Evolutionary conservation across 306 rosid species (phyloP).

Genomic region (Inga oerstediana): DNA sequence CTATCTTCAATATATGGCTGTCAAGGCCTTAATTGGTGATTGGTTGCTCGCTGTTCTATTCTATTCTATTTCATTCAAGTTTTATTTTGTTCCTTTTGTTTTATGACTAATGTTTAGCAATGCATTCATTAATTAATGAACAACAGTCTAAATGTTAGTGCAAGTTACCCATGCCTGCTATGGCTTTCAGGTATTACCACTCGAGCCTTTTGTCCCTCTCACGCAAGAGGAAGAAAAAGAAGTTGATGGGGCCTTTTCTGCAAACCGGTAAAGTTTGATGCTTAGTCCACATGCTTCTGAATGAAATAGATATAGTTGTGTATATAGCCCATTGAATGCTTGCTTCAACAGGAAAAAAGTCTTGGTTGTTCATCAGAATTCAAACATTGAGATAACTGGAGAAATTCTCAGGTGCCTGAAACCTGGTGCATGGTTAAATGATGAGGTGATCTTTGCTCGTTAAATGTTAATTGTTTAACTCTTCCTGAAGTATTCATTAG

Average conservation of each 20-base stretch:
- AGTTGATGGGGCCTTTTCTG: slow-evolving; percentile 56
- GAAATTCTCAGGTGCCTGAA: slow-evolving; percentile 74
- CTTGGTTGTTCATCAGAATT: slow-evolving; percentile 73
- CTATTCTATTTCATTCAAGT: background rate
- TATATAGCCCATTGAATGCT: slow-evolving; percentile 30
- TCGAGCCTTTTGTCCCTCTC: slow-evolving; percentile 70
- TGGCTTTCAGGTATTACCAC: slow-evolving; percentile 59
- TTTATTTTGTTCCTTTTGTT: background rate
- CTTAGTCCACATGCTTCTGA: slow-evolving; percentile 17
- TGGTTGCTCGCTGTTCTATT: background rate
- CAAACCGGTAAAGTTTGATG: slow-evolving; percentile 57
- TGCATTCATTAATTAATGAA: slow-evolving; percentile 19
- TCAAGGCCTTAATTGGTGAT: slow-evolving; percentile 4
- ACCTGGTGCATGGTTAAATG: slow-evolving; percentile 86
- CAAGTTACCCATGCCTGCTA: slow-evolving; percentile 5
- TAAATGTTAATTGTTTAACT: background rate
- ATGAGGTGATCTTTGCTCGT: slow-evolving; percentile 67
- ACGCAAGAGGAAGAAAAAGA: slow-evolving; percentile 59
- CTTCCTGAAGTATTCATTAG: slow-evolving; percentile 23
- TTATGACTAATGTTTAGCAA: background rate
- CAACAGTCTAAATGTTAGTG: slow-evolving; percentile 14
- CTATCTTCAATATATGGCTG: background rate
- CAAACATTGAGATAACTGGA: slow-evolving; percentile 76
- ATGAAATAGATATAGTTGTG: slow-evolving; percentile 22
- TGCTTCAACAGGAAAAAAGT: slow-evolving; percentile 57